Base-by-base conservation (phyloP, 148 eudicot species). In the Camellia granthamiana region DNA sequence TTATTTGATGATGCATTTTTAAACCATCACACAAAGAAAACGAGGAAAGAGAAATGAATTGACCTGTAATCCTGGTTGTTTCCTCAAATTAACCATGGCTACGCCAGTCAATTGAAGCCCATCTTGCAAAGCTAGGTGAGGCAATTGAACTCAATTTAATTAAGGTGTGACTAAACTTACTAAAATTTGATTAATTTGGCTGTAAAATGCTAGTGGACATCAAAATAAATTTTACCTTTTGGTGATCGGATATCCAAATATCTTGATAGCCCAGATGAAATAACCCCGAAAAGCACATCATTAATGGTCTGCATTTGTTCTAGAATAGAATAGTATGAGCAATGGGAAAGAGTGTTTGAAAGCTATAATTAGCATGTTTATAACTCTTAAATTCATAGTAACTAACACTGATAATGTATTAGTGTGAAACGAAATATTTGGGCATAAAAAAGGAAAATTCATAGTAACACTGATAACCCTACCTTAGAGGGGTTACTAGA, bases 251-350 rank as follows among this genome's bases (percentile, higher is more conserved):
- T 64, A 49, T 86, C 82, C 7, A 90, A 59, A 77, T 94, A 94
- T 81, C 77, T 90, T 19, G 94, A 88, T 2, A 94, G 84, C 10
- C 97, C 98, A 42, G 76, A 80, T 8, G 94, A 85, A 46, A 94
- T 75, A 43, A 94, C 64, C n/a, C 94, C 98, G 58, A 91, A 83
- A 46, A 94, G 90, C 13, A 91, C 94, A 61, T 94, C 98, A 73
- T 94, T 94, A 10, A 92, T 82, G 12, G 98, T 94, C 97, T 94
- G 93, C 88, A 80, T 15, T 46, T 46, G 4, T 44, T 30, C 42
- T 14, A 75, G 0, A 46, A 52, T 51, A 43, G 43, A 47, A 79
- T 15, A 11, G 49, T 18, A 73, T 64, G 52, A 72, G 78, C 44
- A 47, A 62, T 72, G 58, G 59, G 49, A 51, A 19, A 46, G 79